Conservation (phyloP, 768 basidiomycete genomes). For the Serendipita sp. region DNA sequence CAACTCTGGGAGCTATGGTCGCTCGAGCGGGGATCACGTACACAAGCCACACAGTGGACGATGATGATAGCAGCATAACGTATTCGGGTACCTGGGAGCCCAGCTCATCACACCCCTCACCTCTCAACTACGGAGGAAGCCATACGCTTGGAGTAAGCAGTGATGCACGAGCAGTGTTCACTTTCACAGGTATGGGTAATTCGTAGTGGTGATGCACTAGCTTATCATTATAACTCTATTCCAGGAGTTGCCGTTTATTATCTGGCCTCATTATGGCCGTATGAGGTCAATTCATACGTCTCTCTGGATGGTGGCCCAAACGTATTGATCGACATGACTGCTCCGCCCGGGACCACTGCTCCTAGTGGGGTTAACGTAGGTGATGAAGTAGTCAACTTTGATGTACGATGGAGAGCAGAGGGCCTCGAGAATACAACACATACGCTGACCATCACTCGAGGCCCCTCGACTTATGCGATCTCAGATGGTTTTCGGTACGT, state of each 20-base stretch:
- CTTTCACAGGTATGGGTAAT: not conserved
- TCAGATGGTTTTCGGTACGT: not conserved
- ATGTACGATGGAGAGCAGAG: not conserved
- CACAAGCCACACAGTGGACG: not conserved
- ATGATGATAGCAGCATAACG: not conserved
- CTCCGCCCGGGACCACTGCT: not conserved
- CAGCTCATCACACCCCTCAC: not conserved
- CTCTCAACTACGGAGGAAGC: not conserved
- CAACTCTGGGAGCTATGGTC: too few relatives aligned
- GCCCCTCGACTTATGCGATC: not conserved
- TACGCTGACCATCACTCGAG: not conserved
- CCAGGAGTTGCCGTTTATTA: constrained; percentile 3
- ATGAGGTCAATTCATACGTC: not conserved
- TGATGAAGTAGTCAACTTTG: not conserved
- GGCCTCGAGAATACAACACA: not conserved
- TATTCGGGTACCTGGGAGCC: not conserved
- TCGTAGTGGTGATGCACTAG: not conserved
- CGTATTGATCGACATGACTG: not conserved
- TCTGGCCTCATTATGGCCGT: not conserved
- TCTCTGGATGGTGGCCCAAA: not conserved
- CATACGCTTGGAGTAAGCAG: not conserved
- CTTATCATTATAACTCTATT: not conserved
- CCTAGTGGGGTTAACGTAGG: not conserved
- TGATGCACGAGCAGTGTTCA: not conserved
- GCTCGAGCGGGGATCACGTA: not conserved